These are phyloP conservation scores for Jamesozyma piceae DNA, from an alignment of 805 yeast genomes.

Conservation along the genomic window DNA sequence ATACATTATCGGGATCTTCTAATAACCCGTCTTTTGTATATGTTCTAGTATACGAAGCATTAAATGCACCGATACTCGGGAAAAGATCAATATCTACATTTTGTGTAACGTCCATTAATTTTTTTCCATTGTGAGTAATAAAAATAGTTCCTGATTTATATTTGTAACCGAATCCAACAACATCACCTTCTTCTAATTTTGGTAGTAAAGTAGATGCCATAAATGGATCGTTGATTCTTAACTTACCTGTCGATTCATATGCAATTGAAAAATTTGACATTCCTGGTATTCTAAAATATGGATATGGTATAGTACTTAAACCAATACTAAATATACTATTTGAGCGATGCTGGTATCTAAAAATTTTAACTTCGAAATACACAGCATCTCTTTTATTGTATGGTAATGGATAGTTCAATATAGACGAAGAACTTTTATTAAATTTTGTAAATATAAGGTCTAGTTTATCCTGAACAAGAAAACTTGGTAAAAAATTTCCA, in stretches of 20 bases:
- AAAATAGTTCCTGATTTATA: conserved; percentile 75
- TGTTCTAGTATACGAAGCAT: conserved; percentile 32
- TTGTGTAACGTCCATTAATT: conserved; percentile 70
- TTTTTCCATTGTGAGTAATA: conserved; percentile 90
- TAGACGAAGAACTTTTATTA: conserved; percentile 27
- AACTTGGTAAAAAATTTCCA: conserved; percentile 30
- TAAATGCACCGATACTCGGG: conserved; percentile 33
- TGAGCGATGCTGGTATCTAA: conserved; percentile 27
- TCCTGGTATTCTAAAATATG: conserved; percentile 69
- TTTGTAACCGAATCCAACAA: conserved; percentile 83
- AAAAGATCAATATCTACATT: conserved; percentile 43
- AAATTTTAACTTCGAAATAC: conserved; percentile 56
- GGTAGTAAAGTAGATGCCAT: conserved; percentile 34
- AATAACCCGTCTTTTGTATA: conserved; percentile 29
- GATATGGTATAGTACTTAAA: conserved; percentile 62
- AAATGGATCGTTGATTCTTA: conserved; percentile 58
- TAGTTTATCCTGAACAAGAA: conserved; percentile 28
- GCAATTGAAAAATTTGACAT: conserved; percentile 59
- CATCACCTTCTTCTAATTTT: conserved; percentile 69
- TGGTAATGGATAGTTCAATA: conserved; percentile 32
- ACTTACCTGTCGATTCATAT: conserved; percentile 63
- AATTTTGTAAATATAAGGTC: conserved; percentile 26
- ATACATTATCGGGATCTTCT: conserved; percentile 29
- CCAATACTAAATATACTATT: conserved; percentile 57
- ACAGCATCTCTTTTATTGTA: conserved; percentile 50